A percentile compares a stretch with the other conserved stretches of the same genome.
These are phyloP conservation scores for Ulota crispa DNA, from an alignment of 225 moss, liverwort and hornwort genomes.

Conservation along the genomic window DNA sequence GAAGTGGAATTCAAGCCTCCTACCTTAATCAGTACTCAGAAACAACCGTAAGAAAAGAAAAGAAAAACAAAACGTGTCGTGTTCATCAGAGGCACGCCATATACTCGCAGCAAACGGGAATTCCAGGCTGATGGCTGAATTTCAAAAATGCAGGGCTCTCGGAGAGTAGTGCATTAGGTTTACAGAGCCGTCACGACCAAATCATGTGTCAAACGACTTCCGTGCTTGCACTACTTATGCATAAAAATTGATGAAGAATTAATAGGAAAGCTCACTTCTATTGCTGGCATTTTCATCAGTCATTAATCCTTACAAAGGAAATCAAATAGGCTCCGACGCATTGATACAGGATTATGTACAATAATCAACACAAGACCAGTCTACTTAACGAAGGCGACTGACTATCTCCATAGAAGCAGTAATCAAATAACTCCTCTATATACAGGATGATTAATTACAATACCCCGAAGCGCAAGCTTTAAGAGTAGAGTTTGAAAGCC, in stretches of 20 bases:
- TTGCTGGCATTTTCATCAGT: neutral
- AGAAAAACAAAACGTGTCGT: neutral
- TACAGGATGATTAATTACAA: neutral
- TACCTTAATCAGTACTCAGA: neutral
- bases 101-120: neutral
- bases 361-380: neutral
- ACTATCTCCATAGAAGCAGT: slow-evolving; percentile 10
- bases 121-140: neutral
- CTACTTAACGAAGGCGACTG: neutral
- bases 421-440: neutral
- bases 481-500: neutral
- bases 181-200: neutral
- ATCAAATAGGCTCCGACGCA: neutral
- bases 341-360: slow-evolving; percentile 14
- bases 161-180: slow-evolving; percentile 1
- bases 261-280: neutral
- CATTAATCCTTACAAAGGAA: neutral
- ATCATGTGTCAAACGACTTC: neutral
- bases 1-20: too few relatives aligned
- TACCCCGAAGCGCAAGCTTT: neutral
- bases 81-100: neutral
- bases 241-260: neutral
- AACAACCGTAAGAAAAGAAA: neutral
- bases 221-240: neutral
- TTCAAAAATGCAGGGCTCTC: neutral